Evolutionary conservation across 1,284 basidiomycete species (phyloP), one percentile per base, ranked within the genome.

Genomic region (Leccinum insolens): DNA sequence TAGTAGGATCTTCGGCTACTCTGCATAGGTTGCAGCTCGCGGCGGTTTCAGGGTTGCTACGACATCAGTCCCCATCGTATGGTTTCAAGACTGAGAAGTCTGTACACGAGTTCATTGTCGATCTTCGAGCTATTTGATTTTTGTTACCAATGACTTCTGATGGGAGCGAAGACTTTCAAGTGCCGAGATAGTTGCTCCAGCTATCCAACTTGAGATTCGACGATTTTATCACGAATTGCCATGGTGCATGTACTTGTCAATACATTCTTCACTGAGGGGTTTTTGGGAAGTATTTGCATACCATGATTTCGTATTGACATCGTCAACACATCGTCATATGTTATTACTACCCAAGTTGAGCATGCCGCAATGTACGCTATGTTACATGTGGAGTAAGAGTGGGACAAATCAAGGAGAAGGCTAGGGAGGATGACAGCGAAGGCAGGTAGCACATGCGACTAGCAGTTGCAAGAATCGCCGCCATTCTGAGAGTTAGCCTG

Each of bases 381-480:
- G 69, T 78, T 79, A 77, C 76, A 79, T 65, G 73, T 70, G 64
- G 66, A 68, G 49, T 71, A 70, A 61, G 22, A 66, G 60, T 61
- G 52, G 69, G 64, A 57, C 67, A 65, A 67, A 61, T 71, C 69
- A 66, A 69, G 20, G 52, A 58, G 65, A 25, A 65, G 61, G 67
- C 8, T 59, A 64, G 61, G 46, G 25, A 57, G 39, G 65, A 52
- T 49, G 65, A 65, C 57, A 11, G 14, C 7, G 49, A 61, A 57
- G 37, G 34, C 31, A 67, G 17, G 63, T 44, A 65, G 34, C 52
- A 49, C 67, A 63, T 34, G 66, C 62, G 14, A 67, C 85, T 81
- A 94, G 79, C 92, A 94, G 76, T 93, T 93, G 83, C 92, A 94
- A 67, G 82, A 80, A 64, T 94, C 92, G 69, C 83, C 82, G 57